Base-by-base conservation (phyloP, 1,284 basidiomycete species). In the Ceratobasidium sp. region DNA sequence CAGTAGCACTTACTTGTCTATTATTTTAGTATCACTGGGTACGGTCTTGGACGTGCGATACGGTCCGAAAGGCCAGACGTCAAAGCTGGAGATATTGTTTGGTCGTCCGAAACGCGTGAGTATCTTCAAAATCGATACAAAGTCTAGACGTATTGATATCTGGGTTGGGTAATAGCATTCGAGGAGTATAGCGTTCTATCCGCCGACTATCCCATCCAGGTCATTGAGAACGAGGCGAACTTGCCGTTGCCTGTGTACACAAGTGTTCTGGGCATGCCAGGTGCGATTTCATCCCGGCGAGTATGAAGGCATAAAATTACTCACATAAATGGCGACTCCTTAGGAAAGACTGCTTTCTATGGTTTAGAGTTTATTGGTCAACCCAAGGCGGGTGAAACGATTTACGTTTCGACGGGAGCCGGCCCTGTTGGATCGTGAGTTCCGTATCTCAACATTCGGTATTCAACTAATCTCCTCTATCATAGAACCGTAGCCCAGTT, bases 341-440 rank as follows among this genome's bases (percentile, higher is more conserved):
- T 61, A 85, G 87, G 86, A 9, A 82, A 86, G 81, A 88, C 88
- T 0, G 85, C 87, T 1, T 87, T 83, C 77, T 80, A 63, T 23
- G 60, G 39, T 20, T 71, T 55, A 23, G 66, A 49, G 55, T 44
- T 18, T 9, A 83, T 88, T 69, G 86, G 84, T 3, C 77, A 85
- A 53, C 82, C 87, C 67, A 85, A 87, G 81, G 82, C 89, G 83
- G 90, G 90, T 6, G 90, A 92, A 42, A 88, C 86, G 0, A 87
- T 89, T 39, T 89, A 90, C 75, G 86, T 92, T 20, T 87, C 87
- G 2, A 88, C 89, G 4, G 91, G 89, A 3, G 90, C 89, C 23
- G 89, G 89, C 9, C 86, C 87, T 0, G 90, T 86, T 79, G 85
- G 82, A 81, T 85, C 82, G 89, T 88, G 76, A 81, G 87, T 85